Evolutionary conservation across 192 early-diverging fungal genomes (phyloP).

Genomic region (Backusella psychrophila): DNA sequence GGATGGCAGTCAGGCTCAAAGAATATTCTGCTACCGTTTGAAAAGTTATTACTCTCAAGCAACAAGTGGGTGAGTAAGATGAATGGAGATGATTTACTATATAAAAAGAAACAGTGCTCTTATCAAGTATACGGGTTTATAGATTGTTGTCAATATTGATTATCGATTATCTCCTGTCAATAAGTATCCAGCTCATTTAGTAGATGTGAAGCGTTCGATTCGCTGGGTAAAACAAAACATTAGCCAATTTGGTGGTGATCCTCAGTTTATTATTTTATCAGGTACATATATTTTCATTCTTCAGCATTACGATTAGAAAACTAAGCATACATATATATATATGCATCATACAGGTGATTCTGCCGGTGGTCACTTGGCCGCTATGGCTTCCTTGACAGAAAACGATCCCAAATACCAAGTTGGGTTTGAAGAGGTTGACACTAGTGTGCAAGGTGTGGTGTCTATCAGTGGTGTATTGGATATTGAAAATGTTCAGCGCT

Average conservation of each 20-base stretch:
- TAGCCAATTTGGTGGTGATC: conserved; percentile 62
- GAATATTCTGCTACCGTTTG: neutral
- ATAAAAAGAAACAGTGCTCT: neutral
- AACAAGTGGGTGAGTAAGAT: conserved; percentile 20
- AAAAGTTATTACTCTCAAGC: conserved; percentile 9
- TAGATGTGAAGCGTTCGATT: conserved; percentile 68
- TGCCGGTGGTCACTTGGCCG: conserved; percentile 27
- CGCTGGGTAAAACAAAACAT: conserved; percentile 67
- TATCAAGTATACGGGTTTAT: conserved; percentile 12
- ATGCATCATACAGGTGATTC: conserved; percentile 18
- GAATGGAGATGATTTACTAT: neutral
- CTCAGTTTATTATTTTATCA: conserved; percentile 59
- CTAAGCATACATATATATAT: neutral
- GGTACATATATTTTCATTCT: conserved; percentile 27
- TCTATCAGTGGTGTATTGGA: conserved; percentile 25
- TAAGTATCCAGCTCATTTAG: conserved; percentile 57
- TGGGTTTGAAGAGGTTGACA: conserved; percentile 33
- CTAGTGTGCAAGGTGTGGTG: conserved; percentile 25
- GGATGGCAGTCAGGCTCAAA: conserved; percentile 63
- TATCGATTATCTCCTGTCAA: conserved; percentile 52
- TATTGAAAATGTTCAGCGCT: neutral
- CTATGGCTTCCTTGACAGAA: conserved; percentile 28
- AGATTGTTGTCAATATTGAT: conserved; percentile 61
- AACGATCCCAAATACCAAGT: conserved; percentile 30
- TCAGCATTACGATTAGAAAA: no score